Evolutionary conservation across 1,284 basidiomycete genomes (phyloP).

Genomic region (Leucoagaricus sp.): DNA sequence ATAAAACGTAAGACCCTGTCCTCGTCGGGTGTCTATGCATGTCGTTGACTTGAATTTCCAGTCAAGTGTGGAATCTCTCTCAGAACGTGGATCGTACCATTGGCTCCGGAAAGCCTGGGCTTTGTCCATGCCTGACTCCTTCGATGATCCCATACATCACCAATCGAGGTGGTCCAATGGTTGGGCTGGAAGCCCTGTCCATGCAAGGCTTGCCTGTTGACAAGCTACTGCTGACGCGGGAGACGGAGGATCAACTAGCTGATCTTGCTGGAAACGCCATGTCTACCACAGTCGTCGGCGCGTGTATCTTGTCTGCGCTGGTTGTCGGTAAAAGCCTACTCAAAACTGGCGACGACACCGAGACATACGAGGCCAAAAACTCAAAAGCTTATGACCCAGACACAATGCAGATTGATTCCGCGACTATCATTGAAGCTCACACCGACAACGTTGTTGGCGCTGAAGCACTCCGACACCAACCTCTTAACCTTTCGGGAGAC

Average conservation of each 20-base stretch:
- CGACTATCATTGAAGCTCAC: conserved; percentile 29
- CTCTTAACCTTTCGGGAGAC: conserved; percentile 71
- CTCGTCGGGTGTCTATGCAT: conserved; percentile 5
- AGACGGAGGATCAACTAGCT: conserved; percentile 91
- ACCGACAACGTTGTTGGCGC: conserved; percentile 70
- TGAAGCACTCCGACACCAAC: conserved; percentile 59
- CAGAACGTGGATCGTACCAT: conserved; percentile 94
- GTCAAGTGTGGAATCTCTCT: conserved; percentile 94
- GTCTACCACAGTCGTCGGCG: conserved; percentile 94
- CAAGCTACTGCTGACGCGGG: conserved; percentile 88
- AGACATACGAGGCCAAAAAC: conserved; percentile 65
- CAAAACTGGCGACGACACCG: conserved; percentile 59
- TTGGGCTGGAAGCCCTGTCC: conserved; percentile 89
- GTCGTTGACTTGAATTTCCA: conserved; percentile 28
- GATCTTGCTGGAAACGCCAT: conserved; percentile 97
- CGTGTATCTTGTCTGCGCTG: conserved; percentile 85
- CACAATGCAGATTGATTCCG: conserved; percentile 48
- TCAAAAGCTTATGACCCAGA: conserved; percentile 38
- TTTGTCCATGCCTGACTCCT: conserved; percentile 91
- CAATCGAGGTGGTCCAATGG: conserved; percentile 95
- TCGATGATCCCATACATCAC: conserved; percentile 97
- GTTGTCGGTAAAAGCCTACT: conserved; percentile 67
- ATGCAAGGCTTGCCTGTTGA: conserved; percentile 94
- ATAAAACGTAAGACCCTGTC: conserved; percentile 69
- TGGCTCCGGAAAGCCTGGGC: conserved; percentile 78